Base-by-base conservation (phyloP, 768 basidiomycete genomes). In the Rhodocollybia butyracea region DNA sequence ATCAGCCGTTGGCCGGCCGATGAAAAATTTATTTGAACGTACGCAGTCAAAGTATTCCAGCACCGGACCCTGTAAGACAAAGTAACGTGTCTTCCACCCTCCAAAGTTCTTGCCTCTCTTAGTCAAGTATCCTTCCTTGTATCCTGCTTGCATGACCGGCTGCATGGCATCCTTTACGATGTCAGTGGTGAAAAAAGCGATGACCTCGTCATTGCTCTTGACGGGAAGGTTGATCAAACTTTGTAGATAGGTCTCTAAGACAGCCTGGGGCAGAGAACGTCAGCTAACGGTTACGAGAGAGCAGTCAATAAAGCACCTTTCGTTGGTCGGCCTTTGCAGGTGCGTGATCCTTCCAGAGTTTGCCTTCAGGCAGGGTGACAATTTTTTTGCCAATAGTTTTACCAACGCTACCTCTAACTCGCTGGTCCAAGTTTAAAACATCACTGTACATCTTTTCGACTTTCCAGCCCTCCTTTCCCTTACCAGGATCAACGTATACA, bases 71-170 rank as follows among this genome's bases (percentile, higher is more conserved):
- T 92, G 88, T 24, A 98, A 77, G 7, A 98, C 93, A 64, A 98
- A 98, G 70, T 86, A 99, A 40, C 97, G 81, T 24, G 93, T 93
- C 67, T 96, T 95, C 96, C 93, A 95, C 2, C 96, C 94, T 42
- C 97, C 97, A 71, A 98, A 98, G 65, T 93, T 97, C 76, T 98
- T 94, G 21, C 95, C 95, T 56, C 94, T 81, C 73, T 98, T 98
- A 19, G 96, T 98, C 32, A 97, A 75, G 68, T 96, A 96, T 15
- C 95, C 96, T 69, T 96, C 92, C 70, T 96, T 97, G 73, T 94
- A 85, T 26, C 90, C 90, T 2, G 79, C 79, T 65, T 89, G 88
- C 74, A 83, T 82, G 19, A 89, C 89, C 2, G 90, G 88, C 58
- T 85, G 84, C 67, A 82, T 83, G 42, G 86, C 75, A 59, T 87